Evolutionary conservation across 176 grass and related monocot species (phyloP).

Genomic region (Thinopyrum elongatum): DNA sequence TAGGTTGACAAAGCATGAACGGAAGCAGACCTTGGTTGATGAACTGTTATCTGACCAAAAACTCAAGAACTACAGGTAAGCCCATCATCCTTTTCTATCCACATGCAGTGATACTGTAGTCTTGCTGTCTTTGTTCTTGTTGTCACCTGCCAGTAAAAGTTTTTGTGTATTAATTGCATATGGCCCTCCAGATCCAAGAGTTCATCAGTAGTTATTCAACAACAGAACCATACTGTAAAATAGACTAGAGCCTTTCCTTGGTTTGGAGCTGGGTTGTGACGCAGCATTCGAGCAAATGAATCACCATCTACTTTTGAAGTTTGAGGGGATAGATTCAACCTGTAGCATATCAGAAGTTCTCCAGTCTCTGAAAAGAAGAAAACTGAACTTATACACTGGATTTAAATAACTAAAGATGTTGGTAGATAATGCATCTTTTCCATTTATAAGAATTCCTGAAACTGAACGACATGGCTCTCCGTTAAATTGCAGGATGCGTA

Average conservation of each 20-base stretch:
- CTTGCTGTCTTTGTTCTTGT: not conserved
- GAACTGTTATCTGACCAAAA: constrained; percentile 67
- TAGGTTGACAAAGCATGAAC: constrained; percentile 78
- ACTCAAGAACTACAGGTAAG: constrained; percentile 79
- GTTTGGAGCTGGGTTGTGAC: not conserved
- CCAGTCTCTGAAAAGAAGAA: not conserved
- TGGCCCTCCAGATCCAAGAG: not conserved
- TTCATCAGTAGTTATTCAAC: not conserved
- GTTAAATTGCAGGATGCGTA: constrained; percentile 65
- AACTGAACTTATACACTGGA: not conserved
- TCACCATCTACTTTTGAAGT: no score
- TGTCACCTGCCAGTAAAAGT: not conserved
- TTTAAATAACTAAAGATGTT: not conserved
- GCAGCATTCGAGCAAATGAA: not conserved
- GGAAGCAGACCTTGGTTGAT: constrained; percentile 71
- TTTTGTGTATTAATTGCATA: constrained; percentile 22
- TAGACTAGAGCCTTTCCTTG: not conserved
- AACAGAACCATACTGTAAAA: not conserved
- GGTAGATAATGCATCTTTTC: not conserved
- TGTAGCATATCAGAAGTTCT: not conserved
- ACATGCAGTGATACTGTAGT: not conserved
- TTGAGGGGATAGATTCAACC: not conserved
- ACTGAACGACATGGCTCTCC: not conserved
- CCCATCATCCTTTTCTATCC: not conserved
- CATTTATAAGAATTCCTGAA: constrained; percentile 4